A percentile compares a stretch with the other conserved stretches of the same genome.
Evolutionary conservation across 306 rosid species (phyloP).

Genomic region (Prunus padus): DNA sequence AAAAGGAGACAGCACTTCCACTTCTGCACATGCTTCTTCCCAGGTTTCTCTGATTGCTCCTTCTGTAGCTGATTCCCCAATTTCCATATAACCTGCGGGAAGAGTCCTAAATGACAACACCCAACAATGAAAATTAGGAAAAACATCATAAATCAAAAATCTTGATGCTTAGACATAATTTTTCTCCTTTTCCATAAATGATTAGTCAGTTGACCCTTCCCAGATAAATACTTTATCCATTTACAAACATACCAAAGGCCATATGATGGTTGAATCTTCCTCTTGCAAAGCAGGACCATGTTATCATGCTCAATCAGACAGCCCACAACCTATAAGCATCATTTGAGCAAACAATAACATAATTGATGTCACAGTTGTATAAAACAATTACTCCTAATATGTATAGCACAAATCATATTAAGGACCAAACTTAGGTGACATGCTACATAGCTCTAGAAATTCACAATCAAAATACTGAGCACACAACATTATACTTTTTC

Average conservation of each 20-base stretch:
- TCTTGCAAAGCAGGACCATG: conserved; percentile 93
- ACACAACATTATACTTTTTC: background rate
- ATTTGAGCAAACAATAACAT: conserved; percentile 21
- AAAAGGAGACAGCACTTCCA: conserved; percentile 83
- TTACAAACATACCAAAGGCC: conserved; percentile 80
- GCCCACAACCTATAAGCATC: conserved; percentile 74
- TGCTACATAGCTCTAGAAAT: background rate
- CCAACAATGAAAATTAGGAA: conserved; percentile 24
- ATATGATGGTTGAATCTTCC: conserved; percentile 89
- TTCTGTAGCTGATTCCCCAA: conserved; percentile 93
- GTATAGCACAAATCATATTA: background rate
- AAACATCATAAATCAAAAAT: conserved; percentile 20
- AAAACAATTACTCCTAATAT: conserved; percentile 9
- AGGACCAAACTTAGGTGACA: conserved; percentile 15
- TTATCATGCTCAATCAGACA: conserved; percentile 83
- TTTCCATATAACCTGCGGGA: conserved; percentile 95
- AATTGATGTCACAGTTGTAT: conserved; percentile 22
- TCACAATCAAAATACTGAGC: conserved; percentile 8
- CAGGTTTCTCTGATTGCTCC: conserved; percentile 94
- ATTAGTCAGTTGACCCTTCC: background rate
- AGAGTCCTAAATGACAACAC: conserved; percentile 67
- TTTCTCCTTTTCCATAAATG: background rate
- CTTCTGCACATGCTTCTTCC: conserved; percentile 98
- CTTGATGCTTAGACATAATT: background rate
- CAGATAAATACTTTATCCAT: background rate